phyloP scores from a whole-genome alignment of 345 rosid genomes.

The Bruguiera parviflora region DNA sequence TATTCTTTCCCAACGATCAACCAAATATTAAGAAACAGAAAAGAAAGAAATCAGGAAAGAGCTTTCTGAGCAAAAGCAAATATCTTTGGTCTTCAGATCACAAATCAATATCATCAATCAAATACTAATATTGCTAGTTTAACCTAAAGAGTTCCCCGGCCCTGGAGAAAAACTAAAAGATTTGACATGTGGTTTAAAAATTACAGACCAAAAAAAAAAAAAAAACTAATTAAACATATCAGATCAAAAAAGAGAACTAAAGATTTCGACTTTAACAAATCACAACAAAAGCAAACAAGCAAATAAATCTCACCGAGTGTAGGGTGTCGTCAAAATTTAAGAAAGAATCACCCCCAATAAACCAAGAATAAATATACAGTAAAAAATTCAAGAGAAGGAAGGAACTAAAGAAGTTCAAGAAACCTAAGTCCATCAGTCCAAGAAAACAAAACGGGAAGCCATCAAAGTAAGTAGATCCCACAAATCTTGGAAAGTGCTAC shows the following conservation, averaged over 20 bases:
- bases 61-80: not conserved
- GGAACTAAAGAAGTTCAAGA: not conserved
- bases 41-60: not conserved
- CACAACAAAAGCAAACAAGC: not conserved
- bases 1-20: not conserved
- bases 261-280: not conserved
- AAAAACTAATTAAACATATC: not conserved
- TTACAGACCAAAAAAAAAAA: not conserved
- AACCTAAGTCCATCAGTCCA: not conserved
- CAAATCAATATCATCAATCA: not conserved
- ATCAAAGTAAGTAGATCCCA: slow-evolving; percentile 2
- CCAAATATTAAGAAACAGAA: not conserved
- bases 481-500: not conserved
- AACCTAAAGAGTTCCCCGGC: not conserved
- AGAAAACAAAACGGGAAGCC: not conserved
- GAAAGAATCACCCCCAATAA: not conserved
- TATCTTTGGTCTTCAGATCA: not conserved
- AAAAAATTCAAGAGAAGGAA: not conserved
- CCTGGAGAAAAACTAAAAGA: not conserved
- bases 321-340: no score
- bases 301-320: not conserved
- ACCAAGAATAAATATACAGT: not conserved
- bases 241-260: slow-evolving; percentile 2
- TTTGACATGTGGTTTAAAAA: slow-evolving; percentile 2
- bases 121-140: not conserved